Conservation (phyloP, 225 moss, liverwort and hornwort species). For the Bryoerythrophyllum caledonicum region DNA sequence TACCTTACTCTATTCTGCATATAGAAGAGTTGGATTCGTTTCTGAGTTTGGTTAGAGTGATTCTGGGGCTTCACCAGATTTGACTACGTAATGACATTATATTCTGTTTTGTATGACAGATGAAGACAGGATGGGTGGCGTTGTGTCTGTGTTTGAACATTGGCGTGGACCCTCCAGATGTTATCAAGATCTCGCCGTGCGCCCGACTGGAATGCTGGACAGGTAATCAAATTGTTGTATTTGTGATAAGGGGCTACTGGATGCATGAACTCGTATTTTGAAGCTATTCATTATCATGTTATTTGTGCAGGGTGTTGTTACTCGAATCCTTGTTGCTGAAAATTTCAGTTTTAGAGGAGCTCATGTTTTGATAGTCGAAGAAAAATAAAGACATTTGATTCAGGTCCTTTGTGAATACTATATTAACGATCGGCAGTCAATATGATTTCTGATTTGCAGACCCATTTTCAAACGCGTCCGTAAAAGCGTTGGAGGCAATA, state of each 20-base stretch:
- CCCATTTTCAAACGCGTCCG: constrained; percentile 74
- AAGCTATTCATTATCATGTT: background rate
- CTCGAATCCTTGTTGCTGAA: background rate
- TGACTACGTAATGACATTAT: constrained; percentile 12
- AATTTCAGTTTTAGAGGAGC: background rate
- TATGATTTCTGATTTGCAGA: constrained; percentile 49
- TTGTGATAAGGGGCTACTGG: background rate
- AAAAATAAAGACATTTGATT: background rate
- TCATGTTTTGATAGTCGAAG: background rate
- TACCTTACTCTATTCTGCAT: background rate
- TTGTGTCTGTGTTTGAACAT: constrained; percentile 93
- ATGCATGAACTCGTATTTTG: background rate
- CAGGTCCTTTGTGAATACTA: background rate
- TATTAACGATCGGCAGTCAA: background rate
- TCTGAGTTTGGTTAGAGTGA: background rate
- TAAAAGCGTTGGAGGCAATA: constrained; percentile 89
- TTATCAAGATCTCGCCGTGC: constrained; percentile 95
- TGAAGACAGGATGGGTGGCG: constrained; percentile 99
- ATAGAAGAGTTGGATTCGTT: background rate
- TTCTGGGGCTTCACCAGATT: constrained; percentile 7
- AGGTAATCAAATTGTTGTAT: constrained; percentile 46
- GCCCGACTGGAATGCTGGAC: constrained; percentile 99
- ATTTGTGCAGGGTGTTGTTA: constrained; percentile 2
- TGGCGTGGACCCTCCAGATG: constrained; percentile 97
- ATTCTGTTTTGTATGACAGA: constrained; percentile 47